phyloP scores from a whole-genome alignment of 1,139 yeast species.

The Zygotorulaspora mrakii region DNA sequence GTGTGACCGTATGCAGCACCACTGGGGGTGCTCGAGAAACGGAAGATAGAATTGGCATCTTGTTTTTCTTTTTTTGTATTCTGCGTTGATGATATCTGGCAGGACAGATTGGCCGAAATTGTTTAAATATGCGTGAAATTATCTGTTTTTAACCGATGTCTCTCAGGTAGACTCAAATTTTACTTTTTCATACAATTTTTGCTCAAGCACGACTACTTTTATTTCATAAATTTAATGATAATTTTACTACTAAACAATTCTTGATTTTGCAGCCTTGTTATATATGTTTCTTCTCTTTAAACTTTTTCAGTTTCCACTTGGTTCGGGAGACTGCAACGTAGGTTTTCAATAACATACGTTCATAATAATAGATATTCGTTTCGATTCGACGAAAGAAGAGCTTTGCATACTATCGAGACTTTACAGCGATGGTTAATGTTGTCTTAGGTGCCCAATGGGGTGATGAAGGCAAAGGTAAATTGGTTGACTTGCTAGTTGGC shows the following conservation, averaged over 20 bases:
- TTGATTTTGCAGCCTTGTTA: neutral
- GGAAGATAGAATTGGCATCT: neutral
- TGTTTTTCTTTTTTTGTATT: neutral
- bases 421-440: constrained; percentile 48
- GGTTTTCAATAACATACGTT: constrained; percentile 3
- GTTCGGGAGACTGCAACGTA: constrained; percentile 1
- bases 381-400: neutral
- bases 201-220: too few species aligned
- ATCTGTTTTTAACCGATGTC: neutral
- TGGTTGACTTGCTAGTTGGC: constrained; percentile 90
- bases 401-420: constrained; percentile 1
- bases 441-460: constrained; percentile 99
- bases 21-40: too few species aligned
- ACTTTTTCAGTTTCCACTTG: neutral
- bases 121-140: constrained; percentile 5
- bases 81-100: neutral
- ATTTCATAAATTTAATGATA: neutral
- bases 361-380: constrained; percentile 1
- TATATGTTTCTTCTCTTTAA: neutral
- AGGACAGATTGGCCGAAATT: neutral
- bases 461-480: constrained; percentile 98
- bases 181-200: too few species aligned
- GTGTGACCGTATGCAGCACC: too few species aligned
- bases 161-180: neutral
- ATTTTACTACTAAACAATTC: neutral